Percentiles rank a stretch among this genome's conserved stretches.
These are phyloP conservation scores for Mrakia blollopis DNA, from an alignment of 768 basidiomycete species.

Conservation along the genomic window DNA sequence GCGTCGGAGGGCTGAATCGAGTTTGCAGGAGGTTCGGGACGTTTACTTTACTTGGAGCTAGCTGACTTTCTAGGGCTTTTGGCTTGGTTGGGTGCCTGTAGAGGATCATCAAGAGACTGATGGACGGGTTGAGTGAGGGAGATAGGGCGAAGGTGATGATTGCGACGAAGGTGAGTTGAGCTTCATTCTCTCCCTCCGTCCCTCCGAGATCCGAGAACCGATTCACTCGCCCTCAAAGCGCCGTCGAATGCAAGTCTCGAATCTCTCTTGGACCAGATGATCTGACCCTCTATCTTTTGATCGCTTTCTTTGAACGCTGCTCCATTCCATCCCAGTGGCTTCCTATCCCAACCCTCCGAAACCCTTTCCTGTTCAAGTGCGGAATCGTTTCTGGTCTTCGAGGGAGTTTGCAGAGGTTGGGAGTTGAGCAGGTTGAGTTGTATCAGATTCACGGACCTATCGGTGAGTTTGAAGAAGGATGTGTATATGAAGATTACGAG, in stretches of 20 bases:
- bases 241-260: too few relatives aligned
- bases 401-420: conserved; percentile 37
- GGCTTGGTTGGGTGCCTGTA: neutral
- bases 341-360: conserved; percentile 37
- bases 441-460: conserved; percentile 41
- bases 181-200: neutral
- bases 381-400: conserved; percentile 37
- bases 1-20: neutral
- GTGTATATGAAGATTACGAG: too few relatives aligned
- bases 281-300: too few relatives aligned
- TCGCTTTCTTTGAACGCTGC: neutral
- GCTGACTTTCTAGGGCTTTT: neutral
- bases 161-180: conserved; percentile 17
- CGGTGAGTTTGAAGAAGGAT: too few relatives aligned
- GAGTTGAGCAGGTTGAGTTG: conserved; percentile 39
- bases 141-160: neutral
- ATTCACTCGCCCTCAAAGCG: too few relatives aligned
- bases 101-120: conserved; percentile 20
- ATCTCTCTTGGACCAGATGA: too few relatives aligned
- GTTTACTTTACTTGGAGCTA: neutral
- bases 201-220: neutral
- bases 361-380: conserved; percentile 39
- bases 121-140: neutral
- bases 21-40: neutral
- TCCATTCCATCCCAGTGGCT: conserved; percentile 25